Base-by-base conservation (phyloP, 1,284 basidiomycete genomes). In the Fistulina hepatica region DNA sequence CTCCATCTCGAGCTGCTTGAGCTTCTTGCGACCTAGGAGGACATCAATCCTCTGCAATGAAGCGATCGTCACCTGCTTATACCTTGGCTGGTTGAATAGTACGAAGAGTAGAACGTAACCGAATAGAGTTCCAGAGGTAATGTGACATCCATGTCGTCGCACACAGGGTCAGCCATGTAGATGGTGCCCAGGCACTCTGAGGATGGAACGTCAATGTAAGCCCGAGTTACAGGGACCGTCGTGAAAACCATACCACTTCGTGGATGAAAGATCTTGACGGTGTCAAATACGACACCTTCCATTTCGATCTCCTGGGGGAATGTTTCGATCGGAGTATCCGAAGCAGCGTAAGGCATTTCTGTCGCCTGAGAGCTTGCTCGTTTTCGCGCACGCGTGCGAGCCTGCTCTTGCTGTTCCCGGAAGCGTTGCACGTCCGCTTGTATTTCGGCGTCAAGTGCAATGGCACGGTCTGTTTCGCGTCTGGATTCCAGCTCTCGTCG, bases 131-230 rank as follows among this genome's bases (percentile, higher is more conserved):
- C 81, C 5, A 88, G 61, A 13, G 74, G 71, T 19, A 19, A 8
- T 43, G 67, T 58, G 8, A 68, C 59, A 44, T 78, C 73, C 24
- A 9, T n/a, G 24, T 25, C 24, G 44, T 82, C 78, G 45, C 69
- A 72, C 15, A 84, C 56, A 8, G 82, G 81, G 44, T 83, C 80
- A 0, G 81, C 82, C 41, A 75, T 64, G 55, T 78, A 84, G 1
- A 72, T 60, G 5, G 67, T 73, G 3, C 79, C 81, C 19, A 83
- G 55, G 25, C 63, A 67, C 33, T 76, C 81, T 81, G 35, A n/a
- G 24, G 39, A 30, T n/a, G n/a, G n/a, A n/a, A n/a, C n/a, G n/a
- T n/a, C n/a, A n/a, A n/a, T n/a, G n/a, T n/a, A n/a, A n/a, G n/a
- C n/a, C n/a, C n/a, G n/a, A n/a, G n/a, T n/a, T n/a, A n/a, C n/a